phyloP scores from a whole-genome alignment of 163 green algal species.

The Scenedesmus sp. region DNA sequence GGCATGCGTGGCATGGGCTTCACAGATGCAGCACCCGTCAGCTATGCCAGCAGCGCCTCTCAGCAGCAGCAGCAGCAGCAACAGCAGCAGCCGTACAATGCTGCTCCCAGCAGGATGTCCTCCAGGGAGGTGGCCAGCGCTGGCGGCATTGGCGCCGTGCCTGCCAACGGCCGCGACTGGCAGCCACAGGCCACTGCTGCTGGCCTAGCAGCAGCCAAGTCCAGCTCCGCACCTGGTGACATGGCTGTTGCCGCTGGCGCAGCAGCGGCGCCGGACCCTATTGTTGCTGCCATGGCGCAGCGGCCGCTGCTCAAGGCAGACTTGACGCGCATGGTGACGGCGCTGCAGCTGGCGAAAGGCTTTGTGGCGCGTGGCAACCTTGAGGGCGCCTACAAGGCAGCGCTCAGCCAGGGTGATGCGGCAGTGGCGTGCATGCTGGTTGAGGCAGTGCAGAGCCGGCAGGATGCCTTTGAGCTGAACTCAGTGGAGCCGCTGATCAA shows the following conservation, averaged over 20 bases:
- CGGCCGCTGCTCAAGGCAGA: slow-evolving; percentile 28
- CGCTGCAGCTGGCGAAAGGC: slow-evolving; percentile 35
- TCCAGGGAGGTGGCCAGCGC: not conserved
- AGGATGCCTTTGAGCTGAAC: slow-evolving; percentile 33
- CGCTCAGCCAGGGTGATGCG: slow-evolving; percentile 9
- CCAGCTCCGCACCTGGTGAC: slow-evolving; percentile 1
- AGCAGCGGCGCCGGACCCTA: slow-evolving; percentile 9
- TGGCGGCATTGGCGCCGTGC: too few species aligned
- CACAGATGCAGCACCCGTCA: not conserved
- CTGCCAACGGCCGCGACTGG: not conserved
- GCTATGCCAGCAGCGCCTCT: not conserved
- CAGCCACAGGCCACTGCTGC: not conserved
- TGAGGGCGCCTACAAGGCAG: slow-evolving; percentile 46
- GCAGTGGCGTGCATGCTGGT: slow-evolving; percentile 37
- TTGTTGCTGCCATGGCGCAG: slow-evolving; percentile 41
- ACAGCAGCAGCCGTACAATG: not conserved
- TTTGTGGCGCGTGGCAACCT: slow-evolving; percentile 47
- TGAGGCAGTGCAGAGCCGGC: slow-evolving; percentile 35
- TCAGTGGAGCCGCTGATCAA: slow-evolving; percentile 31
- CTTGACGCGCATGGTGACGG: slow-evolving; percentile 11
- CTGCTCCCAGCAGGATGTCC: not conserved
- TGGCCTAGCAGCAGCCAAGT: slow-evolving; percentile 3
- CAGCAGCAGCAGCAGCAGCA: not conserved
- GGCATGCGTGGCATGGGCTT: not conserved
- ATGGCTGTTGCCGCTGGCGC: not conserved